Conservation (phyloP, 192 early-diverging fungal species). For the Umbelopsis sp. region DNA sequence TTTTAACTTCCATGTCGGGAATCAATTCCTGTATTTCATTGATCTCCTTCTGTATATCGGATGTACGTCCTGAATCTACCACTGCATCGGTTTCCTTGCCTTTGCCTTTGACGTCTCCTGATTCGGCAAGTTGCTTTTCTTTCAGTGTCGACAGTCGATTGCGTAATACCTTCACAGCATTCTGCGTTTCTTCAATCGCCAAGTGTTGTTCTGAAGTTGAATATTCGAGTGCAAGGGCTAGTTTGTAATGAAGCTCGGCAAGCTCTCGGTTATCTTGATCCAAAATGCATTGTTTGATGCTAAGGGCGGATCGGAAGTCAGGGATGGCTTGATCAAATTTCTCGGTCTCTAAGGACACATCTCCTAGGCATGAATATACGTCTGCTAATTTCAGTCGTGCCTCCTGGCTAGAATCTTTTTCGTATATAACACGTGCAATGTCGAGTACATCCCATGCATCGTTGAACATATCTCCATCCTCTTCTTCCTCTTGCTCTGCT, state of each 20-base stretch:
- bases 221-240: slow-evolving; percentile 67
- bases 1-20: slow-evolving; percentile 68
- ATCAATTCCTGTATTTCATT: slow-evolving; percentile 61
- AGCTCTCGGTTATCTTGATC: slow-evolving; percentile 57
- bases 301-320: slow-evolving; percentile 58
- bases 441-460: slow-evolving; percentile 87
- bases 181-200: slow-evolving; percentile 58
- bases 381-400: slow-evolving; percentile 60
- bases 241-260: slow-evolving; percentile 74
- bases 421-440: slow-evolving; percentile 79
- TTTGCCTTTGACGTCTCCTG: slow-evolving; percentile 41
- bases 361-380: slow-evolving; percentile 76
- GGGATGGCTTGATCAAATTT: slow-evolving; percentile 69
- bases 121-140: slow-evolving; percentile 19
- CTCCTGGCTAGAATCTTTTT: slow-evolving; percentile 49
- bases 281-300: slow-evolving; percentile 53
- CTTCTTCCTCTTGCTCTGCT: slow-evolving; percentile 44
- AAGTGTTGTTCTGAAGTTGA: slow-evolving; percentile 45
- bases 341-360: slow-evolving; percentile 84
- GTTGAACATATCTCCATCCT: slow-evolving; percentile 64
- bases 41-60: slow-evolving; percentile 52
- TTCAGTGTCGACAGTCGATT: slow-evolving; percentile 48
- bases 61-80: slow-evolving; percentile 27
- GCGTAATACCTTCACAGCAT: slow-evolving; percentile 56
- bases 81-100: slow-evolving; percentile 42